phyloP scores from a whole-genome alignment of 2,329 filamentous ascomycete species.

The Rutstroemia sydowiana region DNA sequence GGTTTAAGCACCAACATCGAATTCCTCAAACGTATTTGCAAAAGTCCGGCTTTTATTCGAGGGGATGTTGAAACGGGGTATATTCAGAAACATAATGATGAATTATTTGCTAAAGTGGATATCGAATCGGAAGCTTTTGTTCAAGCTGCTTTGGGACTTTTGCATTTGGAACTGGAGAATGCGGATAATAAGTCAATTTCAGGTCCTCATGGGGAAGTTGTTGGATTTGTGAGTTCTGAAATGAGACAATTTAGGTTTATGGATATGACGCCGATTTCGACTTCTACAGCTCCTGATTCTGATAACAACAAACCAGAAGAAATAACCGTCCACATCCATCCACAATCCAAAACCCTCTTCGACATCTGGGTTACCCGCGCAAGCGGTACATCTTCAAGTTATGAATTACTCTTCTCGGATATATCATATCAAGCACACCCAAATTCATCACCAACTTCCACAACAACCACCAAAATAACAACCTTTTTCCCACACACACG shows the following conservation, averaged over 20 bases:
- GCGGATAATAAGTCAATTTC: slow-evolving; percentile 15
- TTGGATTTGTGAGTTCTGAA: slow-evolving; percentile 40
- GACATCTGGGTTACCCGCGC: slow-evolving; percentile 39
- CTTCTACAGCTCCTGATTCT: neutral
- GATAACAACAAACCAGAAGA: slow-evolving; percentile 7
- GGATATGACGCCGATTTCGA: slow-evolving; percentile 4
- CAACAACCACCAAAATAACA: slow-evolving; percentile 43
- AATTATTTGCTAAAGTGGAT: slow-evolving; percentile 61
- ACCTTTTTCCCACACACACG: slow-evolving; percentile 78
- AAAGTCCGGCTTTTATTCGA: slow-evolving; percentile 71
- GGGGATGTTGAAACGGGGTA: slow-evolving; percentile 95
- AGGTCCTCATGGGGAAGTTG: slow-evolving; percentile 38
- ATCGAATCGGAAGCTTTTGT: slow-evolving; percentile 69
- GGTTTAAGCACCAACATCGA: slow-evolving; percentile 94
- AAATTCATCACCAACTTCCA: too few relatives aligned
- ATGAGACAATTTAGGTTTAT: slow-evolving; percentile 26
- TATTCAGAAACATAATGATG: slow-evolving; percentile 78
- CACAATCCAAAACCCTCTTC: slow-evolving; percentile 32
- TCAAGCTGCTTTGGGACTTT: slow-evolving; percentile 76
- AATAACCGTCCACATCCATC: slow-evolving; percentile 25
- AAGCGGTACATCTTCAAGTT: too few relatives aligned
- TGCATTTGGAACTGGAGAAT: slow-evolving; percentile 42
- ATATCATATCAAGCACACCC: too few relatives aligned
- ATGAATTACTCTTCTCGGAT: too few relatives aligned
- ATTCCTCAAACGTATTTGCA: slow-evolving; percentile 84